Conservation (phyloP, 441 rosid species). For the Populus hybrid region DNA sequence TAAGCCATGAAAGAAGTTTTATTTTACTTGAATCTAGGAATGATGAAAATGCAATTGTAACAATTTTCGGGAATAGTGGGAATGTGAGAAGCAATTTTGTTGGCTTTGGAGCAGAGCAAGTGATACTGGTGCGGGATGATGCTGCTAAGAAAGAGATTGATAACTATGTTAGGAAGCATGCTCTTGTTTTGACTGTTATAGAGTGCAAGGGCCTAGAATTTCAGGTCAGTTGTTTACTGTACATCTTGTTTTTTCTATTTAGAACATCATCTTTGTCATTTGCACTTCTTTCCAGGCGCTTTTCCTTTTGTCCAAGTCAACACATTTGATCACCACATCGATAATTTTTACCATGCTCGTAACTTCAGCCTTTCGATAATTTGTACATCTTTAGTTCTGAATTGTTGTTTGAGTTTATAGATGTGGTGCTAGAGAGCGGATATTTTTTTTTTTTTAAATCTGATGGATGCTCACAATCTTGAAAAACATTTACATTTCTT, state of each 20-base stretch:
- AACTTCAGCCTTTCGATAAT: background rate
- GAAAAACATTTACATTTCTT: background rate
- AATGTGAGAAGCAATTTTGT: constrained; percentile 20
- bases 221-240: constrained; percentile 35
- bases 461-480: background rate
- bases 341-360: background rate
- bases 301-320: background rate
- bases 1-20: constrained; percentile 39
- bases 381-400: background rate
- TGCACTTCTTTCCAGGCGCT: background rate
- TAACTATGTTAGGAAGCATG: constrained; percentile 40
- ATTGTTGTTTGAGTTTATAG: background rate
- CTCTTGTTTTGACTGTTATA: constrained; percentile 48
- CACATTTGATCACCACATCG: background rate
- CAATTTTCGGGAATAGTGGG: constrained; percentile 37
- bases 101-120: constrained; percentile 59
- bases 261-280: background rate
- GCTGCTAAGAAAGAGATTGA: constrained; percentile 33
- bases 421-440: background rate
- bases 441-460: background rate
- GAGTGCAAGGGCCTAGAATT: constrained; percentile 66
- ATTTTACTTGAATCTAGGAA: constrained; percentile 38
- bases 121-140: constrained; percentile 51
- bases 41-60: constrained; percentile 33
- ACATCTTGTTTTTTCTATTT: background rate